Evolutionary conservation across 202 grass and related monocot genomes (phyloP).

Genomic region (Panicum virgatum): DNA sequence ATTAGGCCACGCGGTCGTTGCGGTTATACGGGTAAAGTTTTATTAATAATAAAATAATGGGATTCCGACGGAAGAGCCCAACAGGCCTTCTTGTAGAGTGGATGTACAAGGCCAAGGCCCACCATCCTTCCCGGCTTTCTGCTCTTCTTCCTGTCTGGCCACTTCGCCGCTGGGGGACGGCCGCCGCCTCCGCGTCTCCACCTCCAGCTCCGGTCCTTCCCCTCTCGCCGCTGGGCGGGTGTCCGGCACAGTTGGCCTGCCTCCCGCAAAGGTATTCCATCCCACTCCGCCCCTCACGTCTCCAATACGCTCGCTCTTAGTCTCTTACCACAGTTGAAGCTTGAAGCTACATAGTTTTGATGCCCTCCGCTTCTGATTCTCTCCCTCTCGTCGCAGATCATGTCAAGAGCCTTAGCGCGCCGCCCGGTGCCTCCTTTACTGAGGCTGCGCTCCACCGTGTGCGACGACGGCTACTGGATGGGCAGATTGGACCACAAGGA

Average conservation of each 20-base stretch:
- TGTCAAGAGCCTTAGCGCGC: constrained; percentile 39
- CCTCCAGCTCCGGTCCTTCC: not conserved
- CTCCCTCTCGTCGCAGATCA: not conserved
- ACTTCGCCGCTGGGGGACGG: constrained; percentile 1
- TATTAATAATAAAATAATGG: too few relatives aligned
- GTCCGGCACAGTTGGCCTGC: not conserved
- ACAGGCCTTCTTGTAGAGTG: not conserved
- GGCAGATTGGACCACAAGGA: constrained; percentile 78
- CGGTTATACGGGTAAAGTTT: accelerated
- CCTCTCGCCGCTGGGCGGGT: not conserved
- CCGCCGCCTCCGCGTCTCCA: not conserved
- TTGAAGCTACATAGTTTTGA: not conserved
- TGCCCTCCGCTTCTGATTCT: not conserved
- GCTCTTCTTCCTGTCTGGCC: not conserved
- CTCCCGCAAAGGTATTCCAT: not conserved
- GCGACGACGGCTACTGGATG: constrained; percentile 59
- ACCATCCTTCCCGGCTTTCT: not conserved
- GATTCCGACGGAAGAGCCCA: not conserved
- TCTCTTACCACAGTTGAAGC: not conserved
- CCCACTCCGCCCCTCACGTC: not conserved
- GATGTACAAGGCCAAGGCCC: constrained; percentile 7
- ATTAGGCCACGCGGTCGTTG: constrained; percentile 85
- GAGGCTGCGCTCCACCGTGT: constrained; percentile 25
- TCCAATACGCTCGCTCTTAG: not conserved
- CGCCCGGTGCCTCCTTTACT: constrained; percentile 38